A percentile compares a stretch with the other conserved stretches of the same genome.
phyloP scores from a whole-genome alignment of 768 basidiomycete genomes.

The Trichaptum fuscoviolaceum region DNA sequence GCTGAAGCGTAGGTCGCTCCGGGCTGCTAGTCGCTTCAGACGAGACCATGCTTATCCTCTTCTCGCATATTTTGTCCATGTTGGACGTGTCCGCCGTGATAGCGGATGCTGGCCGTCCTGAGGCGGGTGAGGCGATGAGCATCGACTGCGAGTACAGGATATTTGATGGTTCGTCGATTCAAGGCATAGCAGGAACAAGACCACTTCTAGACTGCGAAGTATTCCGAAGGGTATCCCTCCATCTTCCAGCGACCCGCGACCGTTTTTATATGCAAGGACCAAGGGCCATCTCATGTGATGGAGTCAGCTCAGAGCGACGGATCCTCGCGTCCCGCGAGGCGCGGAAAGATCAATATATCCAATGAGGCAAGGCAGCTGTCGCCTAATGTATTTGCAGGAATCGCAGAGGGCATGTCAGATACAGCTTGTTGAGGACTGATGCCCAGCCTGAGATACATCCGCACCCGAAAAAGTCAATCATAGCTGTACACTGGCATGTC shows the following conservation, averaged over 20 bases:
- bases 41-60: neutral
- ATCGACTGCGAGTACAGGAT: conserved; percentile 5
- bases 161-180: neutral
- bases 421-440: neutral
- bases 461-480: neutral
- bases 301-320: neutral
- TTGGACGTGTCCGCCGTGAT: conserved; percentile 21
- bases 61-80: neutral
- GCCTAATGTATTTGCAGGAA: neutral
- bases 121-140: neutral
- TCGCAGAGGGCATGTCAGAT: neutral
- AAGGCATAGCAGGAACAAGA: neutral
- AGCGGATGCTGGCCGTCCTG: neutral
- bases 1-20: conserved; percentile 14
- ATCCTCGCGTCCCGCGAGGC: neutral
- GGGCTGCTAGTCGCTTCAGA: conserved; percentile 21
- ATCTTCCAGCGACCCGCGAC: neutral
- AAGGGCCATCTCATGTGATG: neutral
- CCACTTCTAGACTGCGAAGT: neutral
- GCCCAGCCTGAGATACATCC: neutral
- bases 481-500: neutral
- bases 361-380: neutral
- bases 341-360: neutral
- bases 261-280: neutral
- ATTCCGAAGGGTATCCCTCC: neutral